phyloP scores from a whole-genome alignment of 1,284 basidiomycete genomes.

The Leccinum ponderosum region DNA sequence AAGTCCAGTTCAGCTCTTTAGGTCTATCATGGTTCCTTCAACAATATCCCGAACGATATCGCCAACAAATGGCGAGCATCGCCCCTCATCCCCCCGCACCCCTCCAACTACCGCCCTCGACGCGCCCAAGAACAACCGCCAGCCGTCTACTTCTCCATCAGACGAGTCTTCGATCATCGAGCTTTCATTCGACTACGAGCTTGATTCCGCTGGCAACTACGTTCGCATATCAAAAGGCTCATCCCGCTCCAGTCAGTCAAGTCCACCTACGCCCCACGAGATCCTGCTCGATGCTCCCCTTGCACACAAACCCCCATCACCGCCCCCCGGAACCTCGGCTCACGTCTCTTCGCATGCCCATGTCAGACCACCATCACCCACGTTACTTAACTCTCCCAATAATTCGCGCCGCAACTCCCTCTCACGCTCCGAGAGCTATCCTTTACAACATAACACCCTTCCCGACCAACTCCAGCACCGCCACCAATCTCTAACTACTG shows the following conservation, averaged over 20 bases:
- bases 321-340: conserved; percentile 22
- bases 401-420: conserved; percentile 48
- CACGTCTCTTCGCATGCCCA: conserved; percentile 23
- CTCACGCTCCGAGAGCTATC: conserved; percentile 64
- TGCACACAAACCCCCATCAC: conserved; percentile 23
- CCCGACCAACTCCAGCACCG: conserved; percentile 27
- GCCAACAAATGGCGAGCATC: conserved; percentile 32
- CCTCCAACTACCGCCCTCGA: conserved; percentile 29
- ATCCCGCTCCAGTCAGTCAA: conserved; percentile 35
- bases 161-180: conserved; percentile 66
- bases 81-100: conserved; percentile 32
- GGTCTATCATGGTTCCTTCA: conserved; percentile 23
- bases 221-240: conserved; percentile 52
- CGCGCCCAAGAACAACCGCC: conserved; percentile 33
- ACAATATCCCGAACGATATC: conserved; percentile 30
- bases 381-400: conserved; percentile 40
- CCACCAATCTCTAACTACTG: conserved; percentile 21
- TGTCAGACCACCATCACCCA: conserved; percentile 33
- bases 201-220: conserved; percentile 58
- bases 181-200: conserved; percentile 69
- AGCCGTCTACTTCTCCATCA: conserved; percentile 45
- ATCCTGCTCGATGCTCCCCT: conserved; percentile 24
- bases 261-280: conserved; percentile 41
- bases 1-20: conserved; percentile 15
- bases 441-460: conserved; percentile 22